A percentile compares a stretch with the other conserved stretches of the same genome.
Conservation (phyloP, 495 filamentous ascomycete genomes). For the Aspergillus avenaceus region DNA sequence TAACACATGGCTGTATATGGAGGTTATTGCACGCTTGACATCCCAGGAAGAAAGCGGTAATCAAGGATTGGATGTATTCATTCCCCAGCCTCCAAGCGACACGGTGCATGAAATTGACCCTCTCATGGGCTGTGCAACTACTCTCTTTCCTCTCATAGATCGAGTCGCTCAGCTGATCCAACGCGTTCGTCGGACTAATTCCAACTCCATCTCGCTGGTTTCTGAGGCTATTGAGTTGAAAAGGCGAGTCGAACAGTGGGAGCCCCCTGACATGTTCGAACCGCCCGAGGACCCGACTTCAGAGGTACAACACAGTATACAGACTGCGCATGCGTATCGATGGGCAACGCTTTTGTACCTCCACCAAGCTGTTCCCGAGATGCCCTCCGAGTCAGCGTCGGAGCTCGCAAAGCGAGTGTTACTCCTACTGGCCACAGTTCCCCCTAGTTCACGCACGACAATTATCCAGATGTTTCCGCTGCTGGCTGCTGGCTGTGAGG, state of each 20-base stretch:
- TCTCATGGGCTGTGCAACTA: constrained; percentile 69
- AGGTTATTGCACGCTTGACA: constrained; percentile 73
- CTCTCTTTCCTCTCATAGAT: constrained; percentile 71
- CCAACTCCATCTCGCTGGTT: constrained; percentile 60
- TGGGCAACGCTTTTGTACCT: constrained; percentile 73
- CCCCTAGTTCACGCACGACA: constrained; percentile 56
- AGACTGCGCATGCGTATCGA: constrained; percentile 73
- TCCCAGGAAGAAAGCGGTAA: constrained; percentile 57
- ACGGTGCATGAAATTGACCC: constrained; percentile 63
- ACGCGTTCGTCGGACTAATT: constrained; percentile 51
- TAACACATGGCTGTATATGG: constrained; percentile 80
- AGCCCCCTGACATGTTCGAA: constrained; percentile 53
- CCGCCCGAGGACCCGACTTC: constrained; percentile 63
- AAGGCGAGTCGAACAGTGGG: constrained; percentile 59
- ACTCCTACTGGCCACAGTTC: constrained; percentile 59
- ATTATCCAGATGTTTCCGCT: constrained; percentile 79
- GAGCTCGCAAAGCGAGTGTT: constrained; percentile 62
- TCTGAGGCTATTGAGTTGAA: constrained; percentile 64
- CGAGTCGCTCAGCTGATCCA: constrained; percentile 65
- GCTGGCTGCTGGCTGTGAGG: constrained; percentile 68
- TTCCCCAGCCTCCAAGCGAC: constrained; percentile 34
- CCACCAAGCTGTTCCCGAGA: constrained; percentile 74
- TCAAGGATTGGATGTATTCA: constrained; percentile 47
- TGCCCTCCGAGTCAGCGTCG: constrained; percentile 54
- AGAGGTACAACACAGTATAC: constrained; percentile 61